These are phyloP conservation scores for Rhynchosporium agropyri DNA, from an alignment of 2,329 filamentous ascomycete genomes.

Conservation along the genomic window DNA sequence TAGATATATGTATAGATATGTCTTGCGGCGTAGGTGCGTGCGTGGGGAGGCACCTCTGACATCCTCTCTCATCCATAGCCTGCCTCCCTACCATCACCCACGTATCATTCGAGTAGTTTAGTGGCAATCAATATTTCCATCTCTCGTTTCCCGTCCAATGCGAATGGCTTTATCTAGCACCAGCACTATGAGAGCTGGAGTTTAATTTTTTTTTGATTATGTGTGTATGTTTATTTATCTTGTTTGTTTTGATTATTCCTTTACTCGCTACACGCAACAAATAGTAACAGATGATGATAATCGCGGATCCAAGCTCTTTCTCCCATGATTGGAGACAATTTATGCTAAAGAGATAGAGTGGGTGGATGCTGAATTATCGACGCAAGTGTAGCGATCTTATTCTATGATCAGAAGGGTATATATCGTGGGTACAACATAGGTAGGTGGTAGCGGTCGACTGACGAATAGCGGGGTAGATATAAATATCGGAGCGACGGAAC, in stretches of 20 bases:
- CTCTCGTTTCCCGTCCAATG: background rate
- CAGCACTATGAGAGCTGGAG: too few relatives aligned
- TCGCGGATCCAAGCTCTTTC: too few relatives aligned
- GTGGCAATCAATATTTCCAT: background rate
- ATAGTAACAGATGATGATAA: background rate
- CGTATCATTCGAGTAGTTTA: background rate
- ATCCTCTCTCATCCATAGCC: conserved; percentile 3
- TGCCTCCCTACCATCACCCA: conserved; percentile 1
- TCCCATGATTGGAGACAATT: too few relatives aligned
- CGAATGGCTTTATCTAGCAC: too few relatives aligned
- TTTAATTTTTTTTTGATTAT: too few relatives aligned
- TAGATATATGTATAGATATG: background rate
- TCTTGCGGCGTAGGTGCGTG: conserved; percentile 6
- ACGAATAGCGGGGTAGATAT: background rate
- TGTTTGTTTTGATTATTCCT: background rate
- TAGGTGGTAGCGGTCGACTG: background rate
- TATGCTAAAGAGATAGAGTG: background rate
- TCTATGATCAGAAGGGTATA: conserved; percentile 10
- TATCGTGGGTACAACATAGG: background rate
- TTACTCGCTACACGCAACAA: background rate
- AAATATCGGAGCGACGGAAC: background rate
- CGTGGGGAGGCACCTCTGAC: background rate
- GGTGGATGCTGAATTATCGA: background rate
- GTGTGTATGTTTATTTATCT: background rate
- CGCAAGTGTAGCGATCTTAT: background rate